phyloP scores from a whole-genome alignment of 1,284 basidiomycete species.

The Rhodotorula sp. region DNA sequence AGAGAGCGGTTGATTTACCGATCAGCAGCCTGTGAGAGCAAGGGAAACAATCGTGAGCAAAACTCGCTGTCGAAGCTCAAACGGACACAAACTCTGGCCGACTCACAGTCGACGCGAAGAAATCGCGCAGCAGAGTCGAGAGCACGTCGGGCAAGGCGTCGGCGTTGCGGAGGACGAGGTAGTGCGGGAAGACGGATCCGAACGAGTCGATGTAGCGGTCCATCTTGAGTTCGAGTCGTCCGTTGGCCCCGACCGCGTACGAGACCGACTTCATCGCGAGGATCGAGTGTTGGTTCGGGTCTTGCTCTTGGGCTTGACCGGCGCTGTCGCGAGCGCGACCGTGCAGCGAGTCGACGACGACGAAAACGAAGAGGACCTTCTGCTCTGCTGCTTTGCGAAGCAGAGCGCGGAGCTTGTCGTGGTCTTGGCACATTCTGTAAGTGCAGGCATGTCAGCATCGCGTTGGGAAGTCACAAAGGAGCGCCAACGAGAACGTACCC shows the following conservation, averaged over 20 bases:
- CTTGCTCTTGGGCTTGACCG: constrained; percentile 48
- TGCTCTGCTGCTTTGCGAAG: constrained; percentile 86
- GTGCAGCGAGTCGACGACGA: constrained; percentile 84
- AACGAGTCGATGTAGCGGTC: constrained; percentile 55
- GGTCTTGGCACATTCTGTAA: constrained; percentile 80
- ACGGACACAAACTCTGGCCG: constrained; percentile 3
- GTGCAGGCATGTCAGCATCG: not conserved
- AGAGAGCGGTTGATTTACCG: not conserved
- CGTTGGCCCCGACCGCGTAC: constrained; percentile 75
- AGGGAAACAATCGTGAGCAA: not conserved
- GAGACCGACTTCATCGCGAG: constrained; percentile 89
- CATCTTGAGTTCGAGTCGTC: constrained; percentile 71
- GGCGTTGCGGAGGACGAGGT: constrained; percentile 85
- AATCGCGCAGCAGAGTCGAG: constrained; percentile 88
- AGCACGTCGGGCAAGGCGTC: constrained; percentile 90
- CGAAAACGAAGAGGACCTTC: constrained; percentile 91
- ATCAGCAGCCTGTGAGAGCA: not conserved
- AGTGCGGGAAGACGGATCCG: constrained; percentile 87
- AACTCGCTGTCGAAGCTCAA: not conserved
- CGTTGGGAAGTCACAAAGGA: too few relatives aligned
- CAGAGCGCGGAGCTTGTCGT: constrained; percentile 75
- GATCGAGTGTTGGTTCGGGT: constrained; percentile 66
- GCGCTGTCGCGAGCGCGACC: constrained; percentile 29
- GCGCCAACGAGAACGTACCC: constrained; percentile 54
- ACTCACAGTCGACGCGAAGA: constrained; percentile 48